Percentiles rank a stretch among this genome's conserved stretches.
Conservation (phyloP, 106 monocot genomes). For the Iris macrosiphon region DNA sequence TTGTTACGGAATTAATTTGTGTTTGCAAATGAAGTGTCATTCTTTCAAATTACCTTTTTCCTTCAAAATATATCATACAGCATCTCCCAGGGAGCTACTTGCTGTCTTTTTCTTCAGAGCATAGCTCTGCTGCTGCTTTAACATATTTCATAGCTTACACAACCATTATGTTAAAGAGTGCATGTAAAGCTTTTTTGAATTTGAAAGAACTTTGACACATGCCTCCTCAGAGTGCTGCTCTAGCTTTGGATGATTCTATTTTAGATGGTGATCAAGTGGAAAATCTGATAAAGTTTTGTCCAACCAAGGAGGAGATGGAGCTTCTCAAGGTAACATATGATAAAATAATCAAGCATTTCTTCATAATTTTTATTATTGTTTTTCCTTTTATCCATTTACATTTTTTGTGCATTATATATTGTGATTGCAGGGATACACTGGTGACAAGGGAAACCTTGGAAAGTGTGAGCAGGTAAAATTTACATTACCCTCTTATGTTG, state of each 20-base stretch:
- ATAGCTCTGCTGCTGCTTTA: no score
- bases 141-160: neutral
- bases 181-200: neutral
- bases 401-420: constrained; percentile 1
- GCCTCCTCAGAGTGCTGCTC: constrained; percentile 46
- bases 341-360: neutral
- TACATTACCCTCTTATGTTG: no score
- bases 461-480: constrained; percentile 61
- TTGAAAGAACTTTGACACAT: constrained; percentile 8
- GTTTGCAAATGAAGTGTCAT: no score
- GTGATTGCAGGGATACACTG: constrained; percentile 34
- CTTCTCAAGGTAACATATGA: constrained; percentile 53
- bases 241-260: constrained; percentile 57
- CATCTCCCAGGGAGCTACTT: no score
- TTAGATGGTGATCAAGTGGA: constrained; percentile 69
- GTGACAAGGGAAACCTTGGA: constrained; percentile 56
- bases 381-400: neutral
- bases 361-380: neutral
- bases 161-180: no score
- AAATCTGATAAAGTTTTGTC: constrained; percentile 73
- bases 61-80: no score
- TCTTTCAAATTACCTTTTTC: no score
- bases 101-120: neutral
- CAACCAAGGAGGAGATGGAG: constrained; percentile 77
- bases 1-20: no score